A percentile compares a stretch with the other conserved stretches of the same genome.
These are phyloP conservation scores for Noccaea caerulescens DNA, from an alignment of 345 rosid species.

Conservation along the genomic window DNA sequence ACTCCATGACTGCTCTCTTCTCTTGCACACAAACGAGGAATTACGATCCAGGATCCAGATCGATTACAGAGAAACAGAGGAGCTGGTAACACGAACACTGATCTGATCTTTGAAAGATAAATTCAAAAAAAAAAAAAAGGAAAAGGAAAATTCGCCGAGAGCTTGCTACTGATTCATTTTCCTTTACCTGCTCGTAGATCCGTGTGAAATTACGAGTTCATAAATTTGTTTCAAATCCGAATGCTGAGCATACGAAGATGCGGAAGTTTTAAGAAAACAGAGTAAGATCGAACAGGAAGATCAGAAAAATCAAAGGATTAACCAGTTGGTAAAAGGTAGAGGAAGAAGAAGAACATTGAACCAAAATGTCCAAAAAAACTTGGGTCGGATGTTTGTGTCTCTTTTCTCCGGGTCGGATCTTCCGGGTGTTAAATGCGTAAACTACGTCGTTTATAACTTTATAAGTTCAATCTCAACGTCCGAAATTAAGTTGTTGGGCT, in stretches of 20 bases:
- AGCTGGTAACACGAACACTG: constrained; percentile 17
- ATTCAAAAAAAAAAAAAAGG: background rate
- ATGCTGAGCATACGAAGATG: background rate
- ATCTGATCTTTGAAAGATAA: constrained; percentile 10
- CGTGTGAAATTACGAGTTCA: constrained; percentile 31
- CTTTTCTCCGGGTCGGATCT: constrained; percentile 30
- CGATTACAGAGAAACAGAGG: background rate
- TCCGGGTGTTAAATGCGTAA: background rate
- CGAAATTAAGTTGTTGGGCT: background rate
- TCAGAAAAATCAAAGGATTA: constrained; percentile 18
- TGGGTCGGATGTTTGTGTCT: constrained; percentile 35
- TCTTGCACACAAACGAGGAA: background rate
- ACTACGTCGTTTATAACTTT: background rate
- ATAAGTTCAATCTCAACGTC: background rate
- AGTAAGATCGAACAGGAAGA: constrained; percentile 37
- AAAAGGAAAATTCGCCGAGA: constrained; percentile 6
- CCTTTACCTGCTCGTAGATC: constrained; percentile 41
- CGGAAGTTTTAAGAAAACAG: background rate
- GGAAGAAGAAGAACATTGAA: constrained; percentile 30
- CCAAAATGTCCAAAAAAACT: background rate
- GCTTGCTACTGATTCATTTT: constrained; percentile 15
- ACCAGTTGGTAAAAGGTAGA: constrained; percentile 24
- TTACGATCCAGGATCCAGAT: constrained; percentile 31
- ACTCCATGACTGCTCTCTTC: constrained; percentile 66
- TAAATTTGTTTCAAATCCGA: constrained; percentile 14